Percentiles rank a stretch among this genome's conserved stretches.
These are phyloP conservation scores for Comarum palustre DNA, from an alignment of 306 rosid genomes.

Conservation along the genomic window DNA sequence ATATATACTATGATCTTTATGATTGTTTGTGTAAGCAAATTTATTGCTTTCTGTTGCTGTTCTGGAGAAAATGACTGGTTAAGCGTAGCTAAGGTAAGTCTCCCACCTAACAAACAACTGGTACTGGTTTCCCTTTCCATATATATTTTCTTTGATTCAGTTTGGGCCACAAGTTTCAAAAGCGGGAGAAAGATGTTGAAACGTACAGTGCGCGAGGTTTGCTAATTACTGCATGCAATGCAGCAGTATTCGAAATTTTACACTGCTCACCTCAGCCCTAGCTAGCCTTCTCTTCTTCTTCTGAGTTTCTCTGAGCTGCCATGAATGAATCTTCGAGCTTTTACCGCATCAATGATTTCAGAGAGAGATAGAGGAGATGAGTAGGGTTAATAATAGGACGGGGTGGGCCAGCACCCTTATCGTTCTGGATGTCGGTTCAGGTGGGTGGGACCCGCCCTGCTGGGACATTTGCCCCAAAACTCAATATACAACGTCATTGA, in stretches of 20 bases:
- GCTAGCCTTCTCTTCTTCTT: conserved; percentile 14
- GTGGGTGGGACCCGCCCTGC: conserved; percentile 59
- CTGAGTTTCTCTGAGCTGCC: conserved; percentile 21
- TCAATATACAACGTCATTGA: conserved; percentile 90
- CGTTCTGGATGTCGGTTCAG: conserved; percentile 47
- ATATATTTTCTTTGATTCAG: not conserved
- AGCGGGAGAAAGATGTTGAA: conserved; percentile 40
- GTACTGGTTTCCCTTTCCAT: not conserved
- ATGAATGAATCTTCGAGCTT: conserved; percentile 42
- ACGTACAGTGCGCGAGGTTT: conserved; percentile 23
- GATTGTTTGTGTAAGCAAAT: conserved; percentile 52
- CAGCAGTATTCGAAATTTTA: conserved; percentile 21
- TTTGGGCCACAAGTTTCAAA: conserved; percentile 5
- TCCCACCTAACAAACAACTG: conserved; percentile 52
- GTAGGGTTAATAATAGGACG: conserved; percentile 39
- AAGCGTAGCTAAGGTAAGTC: conserved; percentile 42
- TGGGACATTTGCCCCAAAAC: conserved; percentile 61
- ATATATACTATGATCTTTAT: conserved; percentile 37
- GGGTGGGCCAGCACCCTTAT: conserved; percentile 61
- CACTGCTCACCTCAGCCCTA: conserved; percentile 1
- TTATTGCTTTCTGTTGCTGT: conserved; percentile 24
- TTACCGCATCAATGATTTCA: conserved; percentile 70
- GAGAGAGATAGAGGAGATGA: conserved; percentile 5
- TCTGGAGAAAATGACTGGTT: conserved; percentile 36
- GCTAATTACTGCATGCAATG: not conserved